Percentiles rank a stretch among this genome's conserved stretches.
Conservation (phyloP, 2,329 filamentous ascomycete genomes). For the Clarireedia monteithiana region DNA sequence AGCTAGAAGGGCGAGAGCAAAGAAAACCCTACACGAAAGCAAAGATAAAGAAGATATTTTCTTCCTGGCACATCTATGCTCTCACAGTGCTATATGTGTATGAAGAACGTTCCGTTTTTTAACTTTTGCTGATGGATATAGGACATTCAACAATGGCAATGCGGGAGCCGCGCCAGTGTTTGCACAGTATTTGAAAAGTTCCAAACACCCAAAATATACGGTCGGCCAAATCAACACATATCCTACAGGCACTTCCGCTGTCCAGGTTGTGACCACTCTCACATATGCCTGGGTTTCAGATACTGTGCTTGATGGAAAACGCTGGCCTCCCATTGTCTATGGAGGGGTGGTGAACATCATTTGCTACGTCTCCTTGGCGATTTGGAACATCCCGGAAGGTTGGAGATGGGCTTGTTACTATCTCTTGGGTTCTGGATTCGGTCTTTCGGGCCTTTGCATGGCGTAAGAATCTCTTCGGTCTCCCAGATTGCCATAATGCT, state of each 20-base stretch:
- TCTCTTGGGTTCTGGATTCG: slow-evolving; percentile 33
- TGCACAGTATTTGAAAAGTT: slow-evolving; percentile 37
- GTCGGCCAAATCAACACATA: slow-evolving; percentile 28
- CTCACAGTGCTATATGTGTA: slow-evolving; percentile 22
- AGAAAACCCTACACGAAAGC: slow-evolving; percentile 31
- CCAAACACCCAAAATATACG: slow-evolving; percentile 26
- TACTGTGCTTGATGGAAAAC: slow-evolving; percentile 15
- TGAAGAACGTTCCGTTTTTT: background rate
- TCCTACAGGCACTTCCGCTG: slow-evolving; percentile 24
- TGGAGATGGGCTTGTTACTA: slow-evolving; percentile 60
- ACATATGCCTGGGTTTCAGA: slow-evolving; percentile 27
- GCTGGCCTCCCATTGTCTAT: slow-evolving; percentile 42
- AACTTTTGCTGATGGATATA: background rate
- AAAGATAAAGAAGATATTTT: slow-evolving; percentile 29
- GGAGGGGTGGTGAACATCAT: slow-evolving; percentile 29
- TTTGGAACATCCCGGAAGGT: slow-evolving; percentile 40
- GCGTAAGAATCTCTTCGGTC: slow-evolving; percentile 31
- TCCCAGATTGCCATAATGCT: background rate
- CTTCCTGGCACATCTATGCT: slow-evolving; percentile 35
- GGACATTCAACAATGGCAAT: slow-evolving; percentile 2
- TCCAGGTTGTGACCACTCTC: slow-evolving; percentile 21
- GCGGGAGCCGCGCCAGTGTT: slow-evolving; percentile 23
- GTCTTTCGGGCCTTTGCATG: slow-evolving; percentile 33
- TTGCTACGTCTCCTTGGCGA: slow-evolving; percentile 28
- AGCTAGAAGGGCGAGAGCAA: slow-evolving; percentile 30